phyloP scores from a whole-genome alignment of 495 filamentous ascomycete species.

The Aspergillus nanangensis region DNA sequence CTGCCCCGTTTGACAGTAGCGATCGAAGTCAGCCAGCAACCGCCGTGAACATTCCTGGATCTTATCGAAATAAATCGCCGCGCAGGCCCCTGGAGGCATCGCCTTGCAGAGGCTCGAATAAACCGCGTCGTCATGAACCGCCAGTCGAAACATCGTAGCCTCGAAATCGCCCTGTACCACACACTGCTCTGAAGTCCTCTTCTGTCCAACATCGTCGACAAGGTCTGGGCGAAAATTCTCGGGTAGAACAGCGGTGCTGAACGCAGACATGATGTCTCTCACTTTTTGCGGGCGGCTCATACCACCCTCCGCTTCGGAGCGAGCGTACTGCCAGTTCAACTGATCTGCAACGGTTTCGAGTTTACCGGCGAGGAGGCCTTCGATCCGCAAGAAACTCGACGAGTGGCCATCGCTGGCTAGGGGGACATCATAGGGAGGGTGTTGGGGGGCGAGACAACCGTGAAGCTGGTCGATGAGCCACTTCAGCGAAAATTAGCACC shows the following conservation, averaged over 20 bases:
- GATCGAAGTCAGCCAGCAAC: slow-evolving; percentile 37
- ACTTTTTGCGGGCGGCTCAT: slow-evolving; percentile 39
- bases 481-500: slow-evolving; percentile 13
- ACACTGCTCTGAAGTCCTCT: slow-evolving; percentile 36
- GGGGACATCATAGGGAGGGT: slow-evolving; percentile 21
- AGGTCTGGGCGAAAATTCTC: slow-evolving; percentile 43
- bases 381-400: slow-evolving; percentile 27
- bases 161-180: slow-evolving; percentile 47
- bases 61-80: slow-evolving; percentile 46
- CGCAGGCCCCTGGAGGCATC: slow-evolving; percentile 42
- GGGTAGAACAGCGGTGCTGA: slow-evolving; percentile 36
- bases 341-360: slow-evolving; percentile 33
- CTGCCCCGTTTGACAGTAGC: slow-evolving; percentile 36
- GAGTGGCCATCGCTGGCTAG: slow-evolving; percentile 32
- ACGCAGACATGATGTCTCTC: slow-evolving; percentile 48
- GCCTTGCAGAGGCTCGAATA: slow-evolving; percentile 42
- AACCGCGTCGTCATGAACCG: slow-evolving; percentile 42
- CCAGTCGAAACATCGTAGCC: slow-evolving; percentile 47
- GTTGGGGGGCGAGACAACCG: slow-evolving; percentile 24
- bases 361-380: slow-evolving; percentile 33
- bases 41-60: slow-evolving; percentile 30
- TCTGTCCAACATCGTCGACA: slow-evolving; percentile 19
- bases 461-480: slow-evolving; percentile 46
- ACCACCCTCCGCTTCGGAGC: slow-evolving; percentile 21
- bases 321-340: slow-evolving; percentile 35